Percentiles rank a stretch among this genome's conserved stretches.
These are phyloP conservation scores for Pythium chondricola DNA, from an alignment of 352 stramenopile genomes.

Conservation along the genomic window DNA sequence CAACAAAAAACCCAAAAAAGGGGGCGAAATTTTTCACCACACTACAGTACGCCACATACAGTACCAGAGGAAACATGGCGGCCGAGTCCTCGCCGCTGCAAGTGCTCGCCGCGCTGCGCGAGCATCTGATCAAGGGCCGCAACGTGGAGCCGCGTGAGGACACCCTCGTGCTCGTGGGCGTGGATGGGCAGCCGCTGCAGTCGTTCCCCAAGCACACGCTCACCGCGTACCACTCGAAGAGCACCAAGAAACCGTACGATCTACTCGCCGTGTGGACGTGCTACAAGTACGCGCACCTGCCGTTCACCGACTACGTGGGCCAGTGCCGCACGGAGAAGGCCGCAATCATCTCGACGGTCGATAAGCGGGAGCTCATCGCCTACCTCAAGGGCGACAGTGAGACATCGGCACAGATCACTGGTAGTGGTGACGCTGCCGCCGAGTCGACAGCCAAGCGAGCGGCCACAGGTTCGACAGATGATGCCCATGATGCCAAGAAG, in stretches of 20 bases:
- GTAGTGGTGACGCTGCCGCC: constrained; percentile 3
- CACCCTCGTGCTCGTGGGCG: constrained; percentile 51
- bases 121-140: constrained; percentile 73
- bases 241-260: constrained; percentile 75
- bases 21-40: too few species aligned
- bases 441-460: constrained; percentile 2
- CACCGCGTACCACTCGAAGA: constrained; percentile 81
- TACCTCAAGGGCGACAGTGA: constrained; percentile 84
- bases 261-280: constrained; percentile 75
- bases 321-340: constrained; percentile 75
- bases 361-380: constrained; percentile 85
- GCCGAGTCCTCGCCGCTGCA: constrained; percentile 12
- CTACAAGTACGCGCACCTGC: constrained; percentile 63
- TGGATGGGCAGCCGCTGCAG: constrained; percentile 35
- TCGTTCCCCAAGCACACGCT: constrained; percentile 56
- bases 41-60: neutral
- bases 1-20: neutral
- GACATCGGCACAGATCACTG: constrained; percentile 59
- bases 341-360: constrained; percentile 76
- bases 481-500: constrained; percentile 13
- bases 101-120: constrained; percentile 43
- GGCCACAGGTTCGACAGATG: neutral
- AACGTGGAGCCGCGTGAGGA: constrained; percentile 47
- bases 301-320: constrained; percentile 82
- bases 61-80: neutral